Conservation (phyloP, 768 basidiomycete genomes). For the Tricholoma terreum region DNA sequence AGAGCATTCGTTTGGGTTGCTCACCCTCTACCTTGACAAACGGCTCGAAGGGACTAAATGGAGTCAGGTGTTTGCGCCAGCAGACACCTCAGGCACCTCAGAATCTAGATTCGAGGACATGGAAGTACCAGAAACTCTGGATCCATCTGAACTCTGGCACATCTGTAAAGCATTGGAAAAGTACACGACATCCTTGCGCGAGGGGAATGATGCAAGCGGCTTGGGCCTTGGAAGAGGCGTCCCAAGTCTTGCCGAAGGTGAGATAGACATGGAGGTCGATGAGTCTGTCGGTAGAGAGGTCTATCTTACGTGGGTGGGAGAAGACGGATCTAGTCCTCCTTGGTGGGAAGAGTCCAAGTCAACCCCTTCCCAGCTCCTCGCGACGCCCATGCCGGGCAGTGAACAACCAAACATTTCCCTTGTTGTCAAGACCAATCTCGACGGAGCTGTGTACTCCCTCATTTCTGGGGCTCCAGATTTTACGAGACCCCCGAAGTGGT, state of each 20-base stretch:
- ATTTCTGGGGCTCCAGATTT: slow-evolving; percentile 24
- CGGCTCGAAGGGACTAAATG: slow-evolving; percentile 79
- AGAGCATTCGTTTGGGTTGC: slow-evolving; percentile 59
- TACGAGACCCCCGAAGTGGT: slow-evolving; percentile 47
- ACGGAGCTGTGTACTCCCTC: slow-evolving; percentile 64
- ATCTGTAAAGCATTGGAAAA: slow-evolving; percentile 84
- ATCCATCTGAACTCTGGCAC: slow-evolving; percentile 74
- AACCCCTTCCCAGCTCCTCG: slow-evolving; percentile 54
- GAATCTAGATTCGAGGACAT: slow-evolving; percentile 41
- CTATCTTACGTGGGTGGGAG: slow-evolving; percentile 64
- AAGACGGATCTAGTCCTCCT: slow-evolving; percentile 43
- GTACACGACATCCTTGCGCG: slow-evolving; percentile 66
- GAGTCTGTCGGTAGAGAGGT: slow-evolving; percentile 63
- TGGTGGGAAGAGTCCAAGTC: slow-evolving; percentile 37
- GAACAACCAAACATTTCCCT: slow-evolving; percentile 37
- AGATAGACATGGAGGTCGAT: slow-evolving; percentile 90
- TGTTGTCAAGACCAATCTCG: slow-evolving; percentile 68
- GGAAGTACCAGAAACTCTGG: slow-evolving; percentile 85
- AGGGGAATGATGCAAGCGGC: slow-evolving; percentile 58
- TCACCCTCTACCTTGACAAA: slow-evolving; percentile 88
- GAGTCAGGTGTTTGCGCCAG: slow-evolving; percentile 76
- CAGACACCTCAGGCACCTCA: slow-evolving; percentile 29
- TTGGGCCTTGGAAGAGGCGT: slow-evolving; percentile 65
- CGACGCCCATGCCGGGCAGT: slow-evolving; percentile 64
- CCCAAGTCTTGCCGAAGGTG: slow-evolving; percentile 82